Percentiles rank a stretch among this genome's conserved stretches.
Conservation (phyloP, 352 stramenopile species). For the Phytophthora pisi region DNA sequence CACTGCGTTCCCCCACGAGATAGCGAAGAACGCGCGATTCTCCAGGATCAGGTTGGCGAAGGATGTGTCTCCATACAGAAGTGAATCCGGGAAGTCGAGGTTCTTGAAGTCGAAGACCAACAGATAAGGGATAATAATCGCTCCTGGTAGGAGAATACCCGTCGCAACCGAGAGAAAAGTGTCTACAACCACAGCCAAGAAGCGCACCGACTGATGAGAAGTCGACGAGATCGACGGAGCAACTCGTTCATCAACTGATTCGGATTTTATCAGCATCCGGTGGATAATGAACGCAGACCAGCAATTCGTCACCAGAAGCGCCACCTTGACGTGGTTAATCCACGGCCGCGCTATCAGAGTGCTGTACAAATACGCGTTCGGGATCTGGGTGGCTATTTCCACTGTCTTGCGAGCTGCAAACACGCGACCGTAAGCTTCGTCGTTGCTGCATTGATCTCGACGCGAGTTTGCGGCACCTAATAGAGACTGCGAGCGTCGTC, state of each 20-base stretch:
- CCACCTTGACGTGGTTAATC: conserved; percentile 58
- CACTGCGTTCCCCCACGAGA: conserved; percentile 28
- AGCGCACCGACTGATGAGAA: conserved; percentile 1
- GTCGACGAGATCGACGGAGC: neutral
- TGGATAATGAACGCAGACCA: conserved; percentile 36
- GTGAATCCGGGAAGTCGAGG: conserved; percentile 38
- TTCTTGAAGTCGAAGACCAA: conserved; percentile 34
- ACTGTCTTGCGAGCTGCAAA: conserved; percentile 47
- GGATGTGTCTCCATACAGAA: conserved; percentile 49
- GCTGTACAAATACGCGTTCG: conserved; percentile 53
- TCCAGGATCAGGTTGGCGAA: conserved; percentile 56
- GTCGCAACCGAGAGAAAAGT: conserved; percentile 1
- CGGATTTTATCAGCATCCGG: conserved; percentile 4
- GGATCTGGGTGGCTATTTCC: conserved; percentile 48
- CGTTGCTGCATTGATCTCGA: conserved; percentile 23
- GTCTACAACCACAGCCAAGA: conserved; percentile 23
- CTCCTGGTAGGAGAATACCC: conserved; percentile 18
- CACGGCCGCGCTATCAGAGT: conserved; percentile 45
- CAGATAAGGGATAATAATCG: conserved; percentile 23
- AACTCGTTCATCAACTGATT: neutral
- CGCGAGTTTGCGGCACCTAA: neutral
- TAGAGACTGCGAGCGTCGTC: neutral
- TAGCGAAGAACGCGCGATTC: conserved; percentile 46
- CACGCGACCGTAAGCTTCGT: conserved; percentile 32
- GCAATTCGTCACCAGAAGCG: conserved; percentile 47